Conservation (phyloP, 1,284 basidiomycete genomes). For the Vanrija humicola region DNA sequence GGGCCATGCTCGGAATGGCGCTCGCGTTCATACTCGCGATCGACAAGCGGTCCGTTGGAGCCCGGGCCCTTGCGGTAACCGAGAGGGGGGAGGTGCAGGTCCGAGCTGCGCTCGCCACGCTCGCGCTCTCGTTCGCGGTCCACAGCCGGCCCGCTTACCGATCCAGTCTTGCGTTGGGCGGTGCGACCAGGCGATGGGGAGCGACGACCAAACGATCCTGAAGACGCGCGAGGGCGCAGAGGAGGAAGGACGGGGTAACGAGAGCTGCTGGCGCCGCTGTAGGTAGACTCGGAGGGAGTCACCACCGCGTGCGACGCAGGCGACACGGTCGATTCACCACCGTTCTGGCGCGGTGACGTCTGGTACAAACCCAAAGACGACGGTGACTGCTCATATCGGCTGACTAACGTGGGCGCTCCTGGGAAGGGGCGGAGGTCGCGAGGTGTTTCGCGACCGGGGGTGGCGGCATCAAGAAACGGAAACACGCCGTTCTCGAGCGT, state of each 20-base stretch:
- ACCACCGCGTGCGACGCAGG: constrained; percentile 6
- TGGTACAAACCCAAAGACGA: neutral
- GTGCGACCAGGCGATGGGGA: constrained; percentile 8
- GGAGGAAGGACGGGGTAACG: constrained; percentile 25
- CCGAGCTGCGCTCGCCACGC: too few relatives aligned
- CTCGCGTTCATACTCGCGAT: constrained; percentile 5
- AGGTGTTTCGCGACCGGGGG: neutral
- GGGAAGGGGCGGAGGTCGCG: neutral
- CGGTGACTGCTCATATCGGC: neutral
- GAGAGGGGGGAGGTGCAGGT: neutral
- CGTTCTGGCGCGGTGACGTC: neutral
- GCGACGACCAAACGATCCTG: neutral
- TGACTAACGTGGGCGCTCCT: too few relatives aligned
- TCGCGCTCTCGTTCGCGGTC: too few relatives aligned
- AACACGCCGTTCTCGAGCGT: constrained; percentile 27
- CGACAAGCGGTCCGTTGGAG: neutral
- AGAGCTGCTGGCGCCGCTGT: neutral
- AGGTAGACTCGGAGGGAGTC: constrained; percentile 4
- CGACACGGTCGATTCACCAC: neutral
- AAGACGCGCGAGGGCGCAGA: constrained; percentile 17
- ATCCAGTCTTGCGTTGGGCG: neutral
- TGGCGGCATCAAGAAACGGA: constrained; percentile 7
- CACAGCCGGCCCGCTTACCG: neutral
- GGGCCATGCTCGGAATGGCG: neutral
- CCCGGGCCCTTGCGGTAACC: neutral